Evolutionary conservation across 306 rosid species (phyloP).

Genomic region (Castanospermum australe): DNA sequence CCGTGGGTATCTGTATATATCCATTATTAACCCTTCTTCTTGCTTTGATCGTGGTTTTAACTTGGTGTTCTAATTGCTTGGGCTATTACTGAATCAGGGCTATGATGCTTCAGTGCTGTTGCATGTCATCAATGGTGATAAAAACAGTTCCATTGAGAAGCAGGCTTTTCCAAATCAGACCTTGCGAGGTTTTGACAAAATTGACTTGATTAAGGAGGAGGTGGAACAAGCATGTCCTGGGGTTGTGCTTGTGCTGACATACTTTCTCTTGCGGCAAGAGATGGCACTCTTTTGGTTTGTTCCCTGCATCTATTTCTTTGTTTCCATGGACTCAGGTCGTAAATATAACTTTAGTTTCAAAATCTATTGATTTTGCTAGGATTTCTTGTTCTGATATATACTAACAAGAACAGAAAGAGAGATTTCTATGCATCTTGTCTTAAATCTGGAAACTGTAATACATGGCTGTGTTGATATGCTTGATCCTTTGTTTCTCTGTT

Average conservation of each 20-base stretch:
- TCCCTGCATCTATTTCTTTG: not conserved
- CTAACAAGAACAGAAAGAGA: not conserved
- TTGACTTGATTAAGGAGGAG: constrained; percentile 53
- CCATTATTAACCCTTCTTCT: not conserved
- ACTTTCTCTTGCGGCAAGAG: constrained; percentile 54
- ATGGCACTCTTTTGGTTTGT: constrained; percentile 53
- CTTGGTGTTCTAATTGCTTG: not conserved
- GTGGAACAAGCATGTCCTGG: constrained; percentile 54
- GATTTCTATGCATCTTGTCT: constrained; percentile 2
- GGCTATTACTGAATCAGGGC: constrained; percentile 34
- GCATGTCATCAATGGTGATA: constrained; percentile 52
- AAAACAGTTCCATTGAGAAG: constrained; percentile 55
- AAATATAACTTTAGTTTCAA: not conserved
- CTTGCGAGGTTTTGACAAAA: constrained; percentile 49
- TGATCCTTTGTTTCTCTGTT: not conserved
- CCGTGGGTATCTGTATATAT: not conserved
- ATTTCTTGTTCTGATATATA: not conserved
- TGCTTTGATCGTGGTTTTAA: constrained; percentile 1
- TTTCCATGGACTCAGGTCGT: not conserved
- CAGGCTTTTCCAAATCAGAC: constrained; percentile 76
- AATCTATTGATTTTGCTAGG: not conserved
- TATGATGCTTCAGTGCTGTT: constrained; percentile 61
- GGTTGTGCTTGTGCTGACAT: constrained; percentile 55
- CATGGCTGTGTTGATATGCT: not conserved
- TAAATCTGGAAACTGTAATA: not conserved